Evolutionary conservation across 164 flowering plant genomes (phyloP).

Genomic region (Paratinospora sagittata): DNA sequence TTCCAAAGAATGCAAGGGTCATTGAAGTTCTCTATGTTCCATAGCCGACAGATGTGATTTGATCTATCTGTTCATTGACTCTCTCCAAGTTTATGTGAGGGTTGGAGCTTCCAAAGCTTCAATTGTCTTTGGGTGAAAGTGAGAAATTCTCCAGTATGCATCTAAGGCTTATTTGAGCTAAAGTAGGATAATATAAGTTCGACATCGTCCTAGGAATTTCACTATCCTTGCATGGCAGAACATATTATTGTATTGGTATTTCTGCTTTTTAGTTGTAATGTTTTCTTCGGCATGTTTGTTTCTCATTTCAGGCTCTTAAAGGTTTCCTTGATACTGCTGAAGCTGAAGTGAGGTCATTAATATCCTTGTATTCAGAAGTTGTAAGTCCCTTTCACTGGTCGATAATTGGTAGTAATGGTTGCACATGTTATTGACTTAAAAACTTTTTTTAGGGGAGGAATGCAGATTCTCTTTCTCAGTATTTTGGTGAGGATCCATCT

Average conservation of each 20-base stretch:
- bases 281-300: not conserved
- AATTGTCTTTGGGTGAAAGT: too few species aligned
- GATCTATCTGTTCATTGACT: not conserved
- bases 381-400: constrained; percentile 38
- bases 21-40: not conserved
- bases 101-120: not conserved
- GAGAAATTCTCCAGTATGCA: not conserved
- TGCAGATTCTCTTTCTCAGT: constrained; percentile 93
- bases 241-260: not conserved
- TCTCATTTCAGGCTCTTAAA: constrained; percentile 59
- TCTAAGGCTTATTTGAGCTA: not conserved
- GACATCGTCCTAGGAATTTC: not conserved
- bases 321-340: constrained; percentile 90
- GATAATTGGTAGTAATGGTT: not conserved
- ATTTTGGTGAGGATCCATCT: constrained; percentile 99
- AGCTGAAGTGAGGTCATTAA: constrained; percentile 92
- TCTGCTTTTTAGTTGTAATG: not conserved
- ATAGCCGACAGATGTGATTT: not conserved
- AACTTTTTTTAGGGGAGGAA: constrained; percentile 84
- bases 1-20: not conserved
- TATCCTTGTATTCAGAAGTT: constrained; percentile 92
- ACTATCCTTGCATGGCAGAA: not conserved
- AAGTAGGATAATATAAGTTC: not conserved
- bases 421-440: not conserved
- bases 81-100: too few species aligned